Evolutionary conservation across 208 protist genomes (phyloP), one percentile per base, ranked within the genome.

Genomic region (Leishmania gerbilli): DNA sequence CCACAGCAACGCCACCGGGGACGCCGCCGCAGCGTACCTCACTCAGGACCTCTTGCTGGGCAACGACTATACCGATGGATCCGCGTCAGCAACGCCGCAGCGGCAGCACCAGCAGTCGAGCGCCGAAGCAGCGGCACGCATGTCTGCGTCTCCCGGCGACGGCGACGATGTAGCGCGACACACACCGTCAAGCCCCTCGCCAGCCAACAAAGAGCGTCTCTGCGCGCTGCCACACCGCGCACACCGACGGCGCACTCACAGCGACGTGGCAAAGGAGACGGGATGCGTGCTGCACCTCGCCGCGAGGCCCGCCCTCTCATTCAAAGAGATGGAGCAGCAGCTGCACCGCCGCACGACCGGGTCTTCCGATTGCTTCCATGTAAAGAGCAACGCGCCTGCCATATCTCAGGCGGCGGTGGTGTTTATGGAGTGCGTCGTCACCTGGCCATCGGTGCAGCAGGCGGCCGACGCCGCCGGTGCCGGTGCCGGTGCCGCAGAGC

Each of bases 391-490:
- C 78, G 60, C 81, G 0, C 84, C 93, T 2, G 79, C 95, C 58
- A 76, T 86, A 55, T 86, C 85, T 37, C 79, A 86, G 72, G 79
- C 74, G 42, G 93, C 90, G 19, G 80, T 95, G 17, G 84, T 92
- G 60, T 91, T 95, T 79, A 90, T 95, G 83, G 92, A 96, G 82
- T 87, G 85, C 21, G 84, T 92, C 77, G 71, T 62, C 55, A 6
- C 21, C 4, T 45, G 27, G 40, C 49, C 60, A 40, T 53, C 58
- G 49, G 27, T 11, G 47, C 75, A 31, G 75, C 17, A 37, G 55
- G 37, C 58, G 51, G 40, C 19, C 24, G 40, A 71, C 40, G 21
- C 65, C 34, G 65, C 37, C 40, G 56, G 24, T 53, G 65, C 37
- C 40, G 56, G 6, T 53, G 65, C 37, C 65, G 56, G 24, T 60